Conservation (phyloP, 805 yeast genomes). For the Saccharomyces kudriavzevii region DNA sequence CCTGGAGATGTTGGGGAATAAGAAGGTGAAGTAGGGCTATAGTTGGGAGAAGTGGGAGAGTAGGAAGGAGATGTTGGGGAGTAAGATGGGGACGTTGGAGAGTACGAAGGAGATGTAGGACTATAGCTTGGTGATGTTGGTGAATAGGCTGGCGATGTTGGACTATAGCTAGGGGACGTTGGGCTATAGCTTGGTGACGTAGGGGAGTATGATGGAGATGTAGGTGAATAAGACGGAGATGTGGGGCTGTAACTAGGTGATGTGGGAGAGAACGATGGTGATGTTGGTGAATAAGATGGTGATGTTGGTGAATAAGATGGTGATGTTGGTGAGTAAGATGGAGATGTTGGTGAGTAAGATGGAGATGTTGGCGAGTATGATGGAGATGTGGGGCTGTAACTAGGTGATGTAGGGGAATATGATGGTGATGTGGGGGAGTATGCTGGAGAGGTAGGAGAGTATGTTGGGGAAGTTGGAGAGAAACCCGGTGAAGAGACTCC, state of each 20-base stretch:
- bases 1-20: slow-evolving; percentile 32
- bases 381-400: slow-evolving; percentile 79
- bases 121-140: slow-evolving; percentile 54
- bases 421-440: slow-evolving; percentile 76
- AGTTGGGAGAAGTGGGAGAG: slow-evolving; percentile 61
- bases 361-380: slow-evolving; percentile 68
- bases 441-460: slow-evolving; percentile 74
- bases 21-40: slow-evolving; percentile 69
- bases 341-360: slow-evolving; percentile 54
- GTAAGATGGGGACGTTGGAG: slow-evolving; percentile 58
- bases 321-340: slow-evolving; percentile 61
- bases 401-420: slow-evolving; percentile 69
- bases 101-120: slow-evolving; percentile 40
- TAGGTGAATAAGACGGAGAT: slow-evolving; percentile 48
- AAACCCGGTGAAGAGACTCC: slow-evolving; percentile 60
- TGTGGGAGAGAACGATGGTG: slow-evolving; percentile 53
- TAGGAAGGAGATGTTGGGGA: slow-evolving; percentile 73
- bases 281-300: slow-evolving; percentile 69
- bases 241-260: slow-evolving; percentile 55
- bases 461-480: slow-evolving; percentile 68
- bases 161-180: slow-evolving; percentile 58
- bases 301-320: slow-evolving; percentile 65
- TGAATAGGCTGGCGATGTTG: slow-evolving; percentile 55
- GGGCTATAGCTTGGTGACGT: slow-evolving; percentile 47
- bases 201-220: slow-evolving; percentile 49